Conservation (phyloP, 495 filamentous ascomycete species). For the Podospora sp. region DNA sequence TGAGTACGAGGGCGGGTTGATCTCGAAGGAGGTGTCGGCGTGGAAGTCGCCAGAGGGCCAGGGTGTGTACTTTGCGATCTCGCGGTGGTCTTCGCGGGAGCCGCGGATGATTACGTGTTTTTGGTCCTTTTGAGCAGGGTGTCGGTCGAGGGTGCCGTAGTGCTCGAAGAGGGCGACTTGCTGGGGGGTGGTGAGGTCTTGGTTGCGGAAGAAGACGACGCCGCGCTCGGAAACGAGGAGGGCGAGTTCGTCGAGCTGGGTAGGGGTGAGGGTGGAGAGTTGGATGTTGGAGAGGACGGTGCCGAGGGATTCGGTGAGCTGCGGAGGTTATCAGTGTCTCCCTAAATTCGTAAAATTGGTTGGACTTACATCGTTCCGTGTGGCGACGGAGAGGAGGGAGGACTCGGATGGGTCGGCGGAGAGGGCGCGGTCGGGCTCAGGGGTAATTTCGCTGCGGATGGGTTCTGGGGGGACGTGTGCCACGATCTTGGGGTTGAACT, state of each 20-base stretch:
- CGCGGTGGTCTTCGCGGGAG: conserved; percentile 43
- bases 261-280: conserved; percentile 44
- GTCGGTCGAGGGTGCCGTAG: conserved; percentile 52
- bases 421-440: conserved; percentile 51
- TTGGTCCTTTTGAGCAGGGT: conserved; percentile 53
- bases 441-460: conserved; percentile 42
- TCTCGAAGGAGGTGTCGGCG: conserved; percentile 56
- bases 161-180: conserved; percentile 57
- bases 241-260: conserved; percentile 51
- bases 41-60: conserved; percentile 50
- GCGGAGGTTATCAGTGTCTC: no score
- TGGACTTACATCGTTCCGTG: conserved; percentile 42
- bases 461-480: conserved; percentile 50
- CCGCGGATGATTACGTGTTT: conserved; percentile 40
- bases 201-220: conserved; percentile 54
- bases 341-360: no score
- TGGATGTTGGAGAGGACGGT: conserved; percentile 52
- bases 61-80: conserved; percentile 43
- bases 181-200: conserved; percentile 53
- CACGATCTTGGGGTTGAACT: conserved; percentile 62
- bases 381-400: conserved; percentile 50
- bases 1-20: conserved; percentile 56
- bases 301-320: conserved; percentile 58
- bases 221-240: conserved; percentile 50
- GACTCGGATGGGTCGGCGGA: conserved; percentile 57